These are phyloP conservation scores for Sporothrix humicola DNA, from an alignment of 2,329 filamentous ascomycete genomes.

Conservation along the genomic window DNA sequence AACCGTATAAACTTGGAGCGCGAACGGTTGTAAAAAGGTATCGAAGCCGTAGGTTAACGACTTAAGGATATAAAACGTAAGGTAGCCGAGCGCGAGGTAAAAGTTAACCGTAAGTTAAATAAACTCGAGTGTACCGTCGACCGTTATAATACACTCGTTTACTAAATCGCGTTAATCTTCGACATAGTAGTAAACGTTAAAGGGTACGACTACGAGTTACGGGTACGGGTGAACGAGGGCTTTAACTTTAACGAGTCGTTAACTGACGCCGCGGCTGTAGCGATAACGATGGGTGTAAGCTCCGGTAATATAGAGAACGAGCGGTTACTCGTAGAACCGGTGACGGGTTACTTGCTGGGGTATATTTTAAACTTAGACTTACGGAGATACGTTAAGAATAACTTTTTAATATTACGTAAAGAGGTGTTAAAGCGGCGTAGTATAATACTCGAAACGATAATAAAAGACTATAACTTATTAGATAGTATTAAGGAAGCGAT, in stretches of 20 bases:
- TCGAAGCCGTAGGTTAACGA: slow-evolving; percentile 75
- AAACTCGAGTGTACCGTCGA: slow-evolving; percentile 91
- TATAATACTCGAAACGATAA: slow-evolving; percentile 82
- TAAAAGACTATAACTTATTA: slow-evolving; percentile 91
- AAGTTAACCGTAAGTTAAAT: slow-evolving; percentile 83
- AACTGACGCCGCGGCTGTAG: background rate
- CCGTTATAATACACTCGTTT: slow-evolving; percentile 90
- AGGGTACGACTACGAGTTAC: slow-evolving; percentile 82
- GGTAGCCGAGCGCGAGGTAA: slow-evolving; percentile 84
- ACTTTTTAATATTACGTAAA: slow-evolving; percentile 80
- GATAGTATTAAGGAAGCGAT: slow-evolving; percentile 96
- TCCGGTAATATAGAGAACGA: slow-evolving; percentile 62
- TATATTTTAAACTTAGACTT: slow-evolving; percentile 92
- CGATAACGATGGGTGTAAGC: background rate
- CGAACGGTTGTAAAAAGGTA: slow-evolving; percentile 86
- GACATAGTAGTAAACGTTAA: slow-evolving; percentile 83
- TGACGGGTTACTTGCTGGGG: slow-evolving; percentile 86
- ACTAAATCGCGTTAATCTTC: slow-evolving; percentile 91
- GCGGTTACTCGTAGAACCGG: slow-evolving; percentile 78
- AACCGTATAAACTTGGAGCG: slow-evolving; percentile 98
- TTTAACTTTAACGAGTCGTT: slow-evolving; percentile 74
- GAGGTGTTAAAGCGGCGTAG: slow-evolving; percentile 88
- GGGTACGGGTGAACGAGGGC: slow-evolving; percentile 77
- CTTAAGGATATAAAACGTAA: slow-evolving; percentile 85
- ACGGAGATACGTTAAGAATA: slow-evolving; percentile 78